Base-by-base conservation (phyloP, 495 filamentous ascomycete species). In the Clavariopsis aquatica region DNA sequence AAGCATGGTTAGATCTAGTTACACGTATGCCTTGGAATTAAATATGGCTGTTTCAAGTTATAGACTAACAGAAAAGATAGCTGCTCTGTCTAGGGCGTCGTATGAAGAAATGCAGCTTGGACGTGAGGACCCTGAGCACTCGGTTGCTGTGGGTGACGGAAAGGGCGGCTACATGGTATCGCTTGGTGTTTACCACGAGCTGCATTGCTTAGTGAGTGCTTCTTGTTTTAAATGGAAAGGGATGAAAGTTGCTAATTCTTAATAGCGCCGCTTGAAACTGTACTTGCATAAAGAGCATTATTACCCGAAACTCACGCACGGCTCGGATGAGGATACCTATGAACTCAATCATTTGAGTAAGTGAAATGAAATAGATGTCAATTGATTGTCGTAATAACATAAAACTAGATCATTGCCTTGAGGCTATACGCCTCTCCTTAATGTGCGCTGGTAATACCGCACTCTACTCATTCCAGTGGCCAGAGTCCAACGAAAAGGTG, bases 151-250 rank as follows among this genome's bases (percentile, higher is more conserved):
- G n/a, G 36, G n/a, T 2, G 38, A 60, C 12, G 57, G 57, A 28
- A 29, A 29, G 15, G 57, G 57, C 9, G 57, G 57, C 12, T 60
- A 60, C 23, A 49, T 60, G 57, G 41, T 31, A 22, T 60, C 38
- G 0, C 57, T 60, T 24, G 57, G 57, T 49, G 57, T 60, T 27
- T 60, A 49, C 43, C 57, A 60, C 20, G 57, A 60, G 43, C 38
- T 49, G 15, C 57, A 60, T 28, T 60, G 57, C 20, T 20, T 60
- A 19, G 56, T 59, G 38, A 46, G 56, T 31, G 38, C 1, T 8
- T 60, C 49, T 5, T 24, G 1, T 17, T 29, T 49, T 49, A 19
- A 49, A 17, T 12, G 19, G 29, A 57, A 15, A 45, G 27, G 4
- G 7, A 23, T 52, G 27, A 12, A 24, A 52, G 15, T 24, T n/a